Evolutionary conservation across 176 grass and related monocot species (phyloP), one percentile per base, ranked within the genome.

Genomic region (Avena atlantica): DNA sequence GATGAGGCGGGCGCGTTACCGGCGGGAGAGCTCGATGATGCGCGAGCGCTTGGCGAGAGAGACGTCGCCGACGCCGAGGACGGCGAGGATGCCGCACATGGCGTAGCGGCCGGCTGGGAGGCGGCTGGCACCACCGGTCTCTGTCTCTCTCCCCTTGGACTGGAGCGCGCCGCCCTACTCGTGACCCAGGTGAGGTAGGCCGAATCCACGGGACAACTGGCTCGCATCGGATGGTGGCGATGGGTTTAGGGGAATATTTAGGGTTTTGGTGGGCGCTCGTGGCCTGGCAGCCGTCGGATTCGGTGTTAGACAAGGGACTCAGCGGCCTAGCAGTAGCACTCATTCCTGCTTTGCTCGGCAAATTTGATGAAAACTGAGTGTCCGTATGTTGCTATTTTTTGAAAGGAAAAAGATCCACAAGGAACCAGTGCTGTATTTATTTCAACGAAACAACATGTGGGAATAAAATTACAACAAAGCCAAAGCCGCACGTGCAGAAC

Each of bases 31-130:
- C 81, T 99, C 92, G 81, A 99, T 94, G 92, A 99, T 94, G 84
- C 92, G 94, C 12, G 97, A 87, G 80, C 92, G 91, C 91, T 87
- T 96, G 81, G 92, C 82, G 74, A 94, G 94, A 64, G 97, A 94
- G 89, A 90, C 81, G 45, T 94, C 94, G 80, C 89, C 90, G 94
- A 95, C 90, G 74, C 94, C 90, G 85, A 99, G 91, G 36, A 99
- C 94, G 12, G 97, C 92, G 83, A 99, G 92, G 88, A 98, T 98
- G 86, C 96, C 96, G 77, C 96, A 96, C 96, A 98, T 98, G 90
- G 95, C 14, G 29, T 85, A 31, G 17, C 65, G 56, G 23, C 42
- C 81, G 75, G 60, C 52, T 50, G 40, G 40, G 58, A 21, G 15
- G 57, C 19, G 57, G 19, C 56, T 59, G 57, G 19, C 52, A 56